Evolutionary conservation across 805 yeast species (phyloP).

Genomic region (Komagataella populi): DNA sequence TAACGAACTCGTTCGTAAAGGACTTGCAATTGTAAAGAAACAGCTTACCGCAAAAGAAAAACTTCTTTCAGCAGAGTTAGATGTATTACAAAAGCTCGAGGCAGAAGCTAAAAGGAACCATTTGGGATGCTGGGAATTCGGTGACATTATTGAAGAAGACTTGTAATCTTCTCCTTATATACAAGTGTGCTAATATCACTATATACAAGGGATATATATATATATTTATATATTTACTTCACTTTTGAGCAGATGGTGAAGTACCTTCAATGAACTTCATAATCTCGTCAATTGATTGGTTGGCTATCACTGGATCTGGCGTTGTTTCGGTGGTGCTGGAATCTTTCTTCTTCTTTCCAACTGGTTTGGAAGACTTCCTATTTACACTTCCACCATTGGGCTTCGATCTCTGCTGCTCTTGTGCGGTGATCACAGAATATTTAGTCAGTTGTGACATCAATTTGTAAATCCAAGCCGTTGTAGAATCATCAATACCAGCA

Average conservation of each 20-base stretch:
- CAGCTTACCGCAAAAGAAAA: constrained; percentile 21
- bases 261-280: constrained; percentile 58
- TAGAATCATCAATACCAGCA: constrained; percentile 54
- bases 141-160: constrained; percentile 54
- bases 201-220: neutral
- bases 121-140: constrained; percentile 64
- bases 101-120: constrained; percentile 32
- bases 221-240: constrained; percentile 7
- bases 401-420: constrained; percentile 22
- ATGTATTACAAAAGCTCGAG: constrained; percentile 29
- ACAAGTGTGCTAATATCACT: neutral
- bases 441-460: constrained; percentile 47
- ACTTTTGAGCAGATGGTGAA: constrained; percentile 14
- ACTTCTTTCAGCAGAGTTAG: constrained; percentile 20
- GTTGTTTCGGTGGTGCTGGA: constrained; percentile 12
- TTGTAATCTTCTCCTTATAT: constrained; percentile 3
- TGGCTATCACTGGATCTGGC: constrained; percentile 41
- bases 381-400: constrained; percentile 9
- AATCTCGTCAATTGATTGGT: constrained; percentile 59
- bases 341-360: constrained; percentile 11
- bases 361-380: constrained; percentile 6
- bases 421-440: constrained; percentile 30
- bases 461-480: constrained; percentile 53
- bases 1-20: constrained; percentile 40
- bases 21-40: constrained; percentile 43